A percentile compares a stretch with the other conserved stretches of the same genome.
Conservation (phyloP, 2,329 filamentous ascomycete species). For the Mycogone perniciosa region DNA sequence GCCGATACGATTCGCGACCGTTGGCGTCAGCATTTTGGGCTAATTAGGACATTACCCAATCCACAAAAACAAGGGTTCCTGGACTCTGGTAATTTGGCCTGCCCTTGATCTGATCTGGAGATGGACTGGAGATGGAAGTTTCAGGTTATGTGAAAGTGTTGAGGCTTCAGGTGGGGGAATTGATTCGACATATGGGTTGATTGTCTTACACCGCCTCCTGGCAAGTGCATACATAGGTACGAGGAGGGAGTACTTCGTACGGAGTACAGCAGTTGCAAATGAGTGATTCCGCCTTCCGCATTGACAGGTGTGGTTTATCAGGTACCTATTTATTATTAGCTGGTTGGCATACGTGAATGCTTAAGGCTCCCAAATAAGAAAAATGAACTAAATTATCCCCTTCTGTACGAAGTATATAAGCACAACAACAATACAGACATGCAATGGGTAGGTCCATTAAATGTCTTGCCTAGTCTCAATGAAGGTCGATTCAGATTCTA, state of each 20-base stretch:
- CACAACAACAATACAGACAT: not conserved
- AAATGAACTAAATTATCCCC: too few relatives aligned
- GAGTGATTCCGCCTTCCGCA: too few relatives aligned
- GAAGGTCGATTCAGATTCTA: constrained; percentile 19
- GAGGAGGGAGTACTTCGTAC: too few relatives aligned
- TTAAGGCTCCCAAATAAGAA: too few relatives aligned
- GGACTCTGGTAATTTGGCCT: not conserved
- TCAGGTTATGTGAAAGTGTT: not conserved
- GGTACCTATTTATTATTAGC: too few relatives aligned
- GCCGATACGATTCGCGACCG: constrained; percentile 23
- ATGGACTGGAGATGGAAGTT: not conserved
- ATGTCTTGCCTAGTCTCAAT: constrained; percentile 1
- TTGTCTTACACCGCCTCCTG: too few relatives aligned
- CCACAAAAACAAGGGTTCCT: not conserved
- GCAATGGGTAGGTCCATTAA: not conserved
- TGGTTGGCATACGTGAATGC: too few relatives aligned
- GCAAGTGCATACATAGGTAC: too few relatives aligned
- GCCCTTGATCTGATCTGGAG: not conserved
- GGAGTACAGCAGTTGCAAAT: too few relatives aligned
- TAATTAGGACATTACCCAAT: not conserved
- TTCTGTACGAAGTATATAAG: too few relatives aligned
- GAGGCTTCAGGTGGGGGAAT: not conserved
- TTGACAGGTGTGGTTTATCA: too few relatives aligned
- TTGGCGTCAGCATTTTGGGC: constrained; percentile 31
- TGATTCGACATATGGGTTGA: too few relatives aligned